These are phyloP conservation scores for Fusarium xylarioides DNA, from an alignment of 2,329 filamentous ascomycete species.

Conservation along the genomic window DNA sequence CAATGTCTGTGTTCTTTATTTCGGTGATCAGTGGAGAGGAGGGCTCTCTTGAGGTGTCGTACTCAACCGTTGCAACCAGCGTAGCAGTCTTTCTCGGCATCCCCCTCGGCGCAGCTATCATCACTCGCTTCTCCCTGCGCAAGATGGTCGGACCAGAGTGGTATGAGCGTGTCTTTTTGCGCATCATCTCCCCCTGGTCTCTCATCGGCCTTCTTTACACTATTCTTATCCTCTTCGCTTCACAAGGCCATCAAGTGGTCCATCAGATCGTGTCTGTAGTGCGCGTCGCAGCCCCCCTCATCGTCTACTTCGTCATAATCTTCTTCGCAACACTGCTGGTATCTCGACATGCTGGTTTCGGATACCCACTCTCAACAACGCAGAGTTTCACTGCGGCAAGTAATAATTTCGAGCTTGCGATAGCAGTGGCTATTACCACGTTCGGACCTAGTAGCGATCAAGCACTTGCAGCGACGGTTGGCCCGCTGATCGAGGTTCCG, in stretches of 20 bases:
- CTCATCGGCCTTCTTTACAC: slow-evolving; percentile 87
- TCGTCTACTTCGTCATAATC: slow-evolving; percentile 82
- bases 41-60: slow-evolving; percentile 56
- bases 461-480: slow-evolving; percentile 83
- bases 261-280: slow-evolving; percentile 86
- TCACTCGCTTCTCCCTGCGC: slow-evolving; percentile 74
- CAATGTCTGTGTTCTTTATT: slow-evolving; percentile 75
- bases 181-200: slow-evolving; percentile 75
- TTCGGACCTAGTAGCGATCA: slow-evolving; percentile 82
- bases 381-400: slow-evolving; percentile 91
- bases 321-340: slow-evolving; percentile 75
- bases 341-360: slow-evolving; percentile 73
- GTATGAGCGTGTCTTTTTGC: slow-evolving; percentile 77
- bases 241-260: slow-evolving; percentile 79
- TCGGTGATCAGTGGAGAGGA: slow-evolving; percentile 67
- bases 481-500: slow-evolving; percentile 86
- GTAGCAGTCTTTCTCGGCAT: slow-evolving; percentile 89
- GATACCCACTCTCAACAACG: slow-evolving; percentile 74
- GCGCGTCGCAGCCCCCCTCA: slow-evolving; percentile 79
- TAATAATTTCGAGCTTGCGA: slow-evolving; percentile 93
- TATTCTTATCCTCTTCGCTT: slow-evolving; percentile 85
- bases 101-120: slow-evolving; percentile 79
- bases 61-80: slow-evolving; percentile 76
- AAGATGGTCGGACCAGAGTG: slow-evolving; percentile 62
- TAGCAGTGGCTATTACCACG: slow-evolving; percentile 84